Base-by-base conservation (phyloP, 1,284 basidiomycete genomes). In the Moesziomyces sp. region DNA sequence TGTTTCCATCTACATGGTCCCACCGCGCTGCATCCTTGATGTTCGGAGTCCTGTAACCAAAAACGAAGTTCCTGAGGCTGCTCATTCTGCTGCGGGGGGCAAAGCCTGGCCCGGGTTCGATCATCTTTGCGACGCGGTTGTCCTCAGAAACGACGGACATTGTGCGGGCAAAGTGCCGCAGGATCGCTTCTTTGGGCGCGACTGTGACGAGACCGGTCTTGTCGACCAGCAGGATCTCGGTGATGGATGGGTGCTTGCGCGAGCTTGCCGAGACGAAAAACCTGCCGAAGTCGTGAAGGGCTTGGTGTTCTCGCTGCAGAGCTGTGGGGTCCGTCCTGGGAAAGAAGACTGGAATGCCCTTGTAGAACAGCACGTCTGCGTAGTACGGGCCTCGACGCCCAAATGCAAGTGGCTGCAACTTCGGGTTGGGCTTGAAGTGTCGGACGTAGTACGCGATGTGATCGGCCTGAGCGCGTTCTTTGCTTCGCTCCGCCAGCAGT, bases 101-200 rank as follows among this genome's bases (percentile, higher is more conserved):
- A 40, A 59, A 52, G 2, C 19, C 42, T 8, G 57, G 50, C 1
- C 57, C 50, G 35, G 13, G 35, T 33, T 19, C n/a, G 48, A 50
- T 28, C 8, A n/a, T 18, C 33, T 50, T 50, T 1, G 48, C 35
- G 18, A 35, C 30, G 28, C 28, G 26, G 21, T 33, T 33, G 10
- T 10, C 48, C n/a, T 50, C 11, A 5, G 13, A 35, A n/a, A 49
- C 30, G 19, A n/a, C 3, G 1, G n/a, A n/a, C 48, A n/a, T 33
- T 4, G 11, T 33, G 10, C 30, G 10, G 11, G 30, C 30, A 33
- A 33, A 33, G 13, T 33, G 30, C 7, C 7, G 30, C 9, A 33
- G 13, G 30, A 33, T 33, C 11, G 30, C 30, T 11, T 33, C 30
- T 8, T 33, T 33, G 2, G 30, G 30, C 13, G 10, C 30, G 30